These are phyloP conservation scores for Hydnum rufescens DNA, from an alignment of 768 basidiomycete genomes.

Conservation along the genomic window DNA sequence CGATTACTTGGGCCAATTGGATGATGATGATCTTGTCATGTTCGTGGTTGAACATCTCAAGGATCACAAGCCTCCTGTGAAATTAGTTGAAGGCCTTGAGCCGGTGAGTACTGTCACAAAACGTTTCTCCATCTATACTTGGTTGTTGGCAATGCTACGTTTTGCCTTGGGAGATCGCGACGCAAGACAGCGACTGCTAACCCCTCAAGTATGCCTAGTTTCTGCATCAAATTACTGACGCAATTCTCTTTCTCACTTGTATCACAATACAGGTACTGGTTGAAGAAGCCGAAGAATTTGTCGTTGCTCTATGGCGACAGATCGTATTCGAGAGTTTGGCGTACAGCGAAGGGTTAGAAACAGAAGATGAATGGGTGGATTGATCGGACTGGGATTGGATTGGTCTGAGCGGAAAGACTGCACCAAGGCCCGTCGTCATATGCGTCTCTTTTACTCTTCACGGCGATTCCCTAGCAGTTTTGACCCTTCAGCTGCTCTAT, in stretches of 20 bases:
- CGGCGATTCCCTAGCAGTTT: too few relatives aligned
- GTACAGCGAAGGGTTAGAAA: slow-evolving; percentile 72
- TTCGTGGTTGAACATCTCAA: slow-evolving; percentile 85
- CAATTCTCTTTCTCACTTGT: too few relatives aligned
- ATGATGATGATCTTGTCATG: slow-evolving; percentile 86
- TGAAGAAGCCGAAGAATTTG: slow-evolving; percentile 70
- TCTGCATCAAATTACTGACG: too few relatives aligned
- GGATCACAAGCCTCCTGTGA: slow-evolving; percentile 70
- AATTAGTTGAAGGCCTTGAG: slow-evolving; percentile 77
- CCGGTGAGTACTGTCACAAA: slow-evolving; percentile 40
- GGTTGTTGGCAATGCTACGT: not conserved
- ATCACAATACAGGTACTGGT: slow-evolving; percentile 91
- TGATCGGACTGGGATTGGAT: not conserved
- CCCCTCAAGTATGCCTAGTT: too few relatives aligned
- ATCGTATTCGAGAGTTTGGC: slow-evolving; percentile 92
- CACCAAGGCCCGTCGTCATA: too few relatives aligned
- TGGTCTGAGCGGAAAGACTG: too few relatives aligned
- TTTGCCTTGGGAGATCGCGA: not conserved
- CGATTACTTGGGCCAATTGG: slow-evolving; percentile 77
- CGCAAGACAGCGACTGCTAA: too few relatives aligned
- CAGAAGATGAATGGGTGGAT: slow-evolving; percentile 56
- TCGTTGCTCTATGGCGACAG: slow-evolving; percentile 72
- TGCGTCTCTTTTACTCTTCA: too few relatives aligned
- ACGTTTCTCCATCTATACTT: not conserved
- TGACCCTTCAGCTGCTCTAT: too few relatives aligned